Base-by-base conservation (phyloP, 441 rosid genomes). In the Pelargonium myrrhifolium region DNA sequence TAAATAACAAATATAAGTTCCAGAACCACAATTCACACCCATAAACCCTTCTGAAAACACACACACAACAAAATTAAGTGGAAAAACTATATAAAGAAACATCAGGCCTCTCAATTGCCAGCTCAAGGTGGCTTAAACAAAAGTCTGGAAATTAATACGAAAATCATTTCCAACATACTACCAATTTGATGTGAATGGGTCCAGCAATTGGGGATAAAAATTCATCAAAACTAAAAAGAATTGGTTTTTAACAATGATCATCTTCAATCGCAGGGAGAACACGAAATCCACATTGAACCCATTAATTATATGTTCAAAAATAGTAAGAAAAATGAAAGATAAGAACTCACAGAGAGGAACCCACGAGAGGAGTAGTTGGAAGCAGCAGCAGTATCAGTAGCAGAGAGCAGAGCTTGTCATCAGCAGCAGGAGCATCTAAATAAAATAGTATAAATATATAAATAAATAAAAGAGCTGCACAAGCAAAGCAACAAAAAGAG, bases 401-500 rank as follows among this genome's bases (percentile, higher is more conserved):
- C 60, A 55, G 26, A 55, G 26, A 18, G 24, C 24, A 55, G 60
- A 55, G 60, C 60, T 55, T 42, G 12, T 42, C 47, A 42, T 42
- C 47, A 42, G 47, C 47, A 42, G 14, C 47, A 42, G 47, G 14
- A 43, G 65, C 45, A 75, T 69, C 74, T 55, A 71, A 63, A 67
- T 60, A 62, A 69, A 15, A 10, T 22, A 68, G 60, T 2, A 0
- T 14, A 42, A 45, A 49, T 4, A 20, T 8, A 66, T 49, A 66
- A 62, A 63, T 55, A 47, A 20, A 47, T n/a, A 28, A 65, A 49
- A 24, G 64, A 51, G 64, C 24, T 26, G 49, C 43, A 37, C 65
- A 11, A 47, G 3, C 22, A 20, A n/a, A 56, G 61, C 47, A 24
- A 58, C 61, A 74, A 79, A 79, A 71, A 55, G 76, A 42, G 65